Evolutionary conservation across 805 yeast genomes (phyloP), one percentile per base, ranked within the genome.

Genomic region (Kodamaea laetipori): DNA sequence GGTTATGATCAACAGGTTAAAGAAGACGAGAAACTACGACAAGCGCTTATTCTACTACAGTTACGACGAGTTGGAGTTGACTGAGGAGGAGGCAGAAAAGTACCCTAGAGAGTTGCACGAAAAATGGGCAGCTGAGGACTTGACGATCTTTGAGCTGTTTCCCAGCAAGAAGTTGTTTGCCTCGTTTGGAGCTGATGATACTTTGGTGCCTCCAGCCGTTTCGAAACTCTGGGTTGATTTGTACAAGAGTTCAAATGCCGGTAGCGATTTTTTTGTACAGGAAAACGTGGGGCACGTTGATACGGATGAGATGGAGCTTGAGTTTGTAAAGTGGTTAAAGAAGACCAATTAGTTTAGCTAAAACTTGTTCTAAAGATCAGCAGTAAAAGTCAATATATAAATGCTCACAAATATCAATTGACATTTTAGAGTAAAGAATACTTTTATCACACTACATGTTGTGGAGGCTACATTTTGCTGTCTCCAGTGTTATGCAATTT

Each of bases 1-100:
- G 6, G 60, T 81, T 50, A 57, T 80, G 52, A 46, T 69, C 44
- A 67, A 65, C 45, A 61, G 84, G 27, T 61, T 74, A 54, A 45
- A 62, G 17, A 39, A 50, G 15, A 43, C 47, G 9, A 32, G 31
- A 2, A 51, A 49, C n/a, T 63, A 51, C 40, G 60, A 54, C 31
- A 64, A 57, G 42, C 64, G 62, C 41, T 55, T 54, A 45, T 67
- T 66, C 44, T 67, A 66, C 50, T 54, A 41, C 47, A 48, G 55
- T 19, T 71, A 70, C 45, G 51, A 57, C 15, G 74, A 70, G 49
- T 55, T 71, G 41, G 55, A 49, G 1, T 57, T 71, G 41, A 50
- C 55, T 8, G 58, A 53, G 0, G 63, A 56, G 4, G 63, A 66
- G 39, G 55, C 50, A 34, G 38, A 44, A 13, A 28, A 44, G 13